phyloP scores from a whole-genome alignment of 2,329 filamentous ascomycete species.

The Epichloe amarillans region DNA sequence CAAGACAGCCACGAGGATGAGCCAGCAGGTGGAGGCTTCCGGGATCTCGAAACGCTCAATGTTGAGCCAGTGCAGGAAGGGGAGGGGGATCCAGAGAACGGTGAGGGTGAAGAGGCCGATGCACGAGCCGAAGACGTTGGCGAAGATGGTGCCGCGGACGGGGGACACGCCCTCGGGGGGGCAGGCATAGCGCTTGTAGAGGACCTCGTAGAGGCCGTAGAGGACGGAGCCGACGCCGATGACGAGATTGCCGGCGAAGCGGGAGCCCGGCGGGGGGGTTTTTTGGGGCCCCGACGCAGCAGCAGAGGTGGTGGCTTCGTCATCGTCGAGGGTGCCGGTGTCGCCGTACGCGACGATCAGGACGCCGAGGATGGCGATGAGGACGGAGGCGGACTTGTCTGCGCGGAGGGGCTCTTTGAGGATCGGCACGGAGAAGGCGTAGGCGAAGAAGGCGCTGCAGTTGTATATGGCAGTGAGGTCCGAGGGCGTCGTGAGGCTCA shows the following conservation, averaged over 20 bases:
- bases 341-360: constrained; percentile 94
- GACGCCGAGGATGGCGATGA: constrained; percentile 77
- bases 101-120: constrained; percentile 77
- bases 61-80: constrained; percentile 64
- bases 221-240: constrained; percentile 85
- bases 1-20: constrained; percentile 67
- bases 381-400: constrained; percentile 77
- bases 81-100: constrained; percentile 86
- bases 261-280: constrained; percentile 36
- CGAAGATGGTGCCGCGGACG: constrained; percentile 87
- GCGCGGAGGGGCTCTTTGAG: constrained; percentile 71
- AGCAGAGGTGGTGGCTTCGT: constrained; percentile 23
- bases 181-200: constrained; percentile 94
- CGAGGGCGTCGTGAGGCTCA: constrained; percentile 81
- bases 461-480: constrained; percentile 98
- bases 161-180: constrained; percentile 71
- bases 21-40: constrained; percentile 60
- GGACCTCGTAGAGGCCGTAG: constrained; percentile 92
- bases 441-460: constrained; percentile 96
- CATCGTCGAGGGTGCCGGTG: constrained; percentile 33
- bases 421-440: constrained; percentile 86
- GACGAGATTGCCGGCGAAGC: constrained; percentile 75
- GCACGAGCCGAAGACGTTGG: constrained; percentile 78
- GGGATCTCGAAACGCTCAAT: constrained; percentile 77
- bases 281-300: not conserved